Evolutionary conservation across 768 basidiomycete species (phyloP).

Genomic region (Kwoniella heveanensis): DNA sequence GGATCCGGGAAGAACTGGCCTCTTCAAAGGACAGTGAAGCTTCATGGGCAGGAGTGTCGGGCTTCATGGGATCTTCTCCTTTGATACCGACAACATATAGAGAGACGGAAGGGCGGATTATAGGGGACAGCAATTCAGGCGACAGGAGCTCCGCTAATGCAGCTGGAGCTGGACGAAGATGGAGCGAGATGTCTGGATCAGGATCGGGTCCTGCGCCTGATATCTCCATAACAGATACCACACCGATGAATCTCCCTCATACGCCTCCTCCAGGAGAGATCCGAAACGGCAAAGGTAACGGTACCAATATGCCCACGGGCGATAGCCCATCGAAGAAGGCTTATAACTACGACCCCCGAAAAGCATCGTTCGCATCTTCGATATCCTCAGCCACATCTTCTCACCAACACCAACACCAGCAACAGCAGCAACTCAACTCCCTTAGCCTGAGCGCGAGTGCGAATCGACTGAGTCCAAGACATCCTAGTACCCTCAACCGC

Average conservation of each 20-base stretch:
- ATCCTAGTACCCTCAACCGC: neutral
- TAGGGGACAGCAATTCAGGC: too few species aligned
- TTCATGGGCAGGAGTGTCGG: conserved; percentile 4
- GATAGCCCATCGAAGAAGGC: neutral
- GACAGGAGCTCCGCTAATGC: too few species aligned
- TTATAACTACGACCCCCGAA: neutral
- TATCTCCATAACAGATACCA: conserved; percentile 5
- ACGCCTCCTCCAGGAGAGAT: too few species aligned
- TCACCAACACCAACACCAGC: neutral
- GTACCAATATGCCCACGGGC: neutral
- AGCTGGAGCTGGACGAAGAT: neutral
- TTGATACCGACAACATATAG: neutral
- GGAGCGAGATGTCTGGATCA: neutral
- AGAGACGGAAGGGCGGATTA: too few species aligned
- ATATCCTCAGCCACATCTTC: neutral
- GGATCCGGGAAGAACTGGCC: neutral
- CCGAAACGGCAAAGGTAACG: too few species aligned
- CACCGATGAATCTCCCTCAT: too few species aligned
- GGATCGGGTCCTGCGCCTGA: neutral
- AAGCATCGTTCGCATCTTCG: neutral
- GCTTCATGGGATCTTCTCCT: neutral
- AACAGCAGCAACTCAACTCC: neutral
- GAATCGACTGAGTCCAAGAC: conserved; percentile 2
- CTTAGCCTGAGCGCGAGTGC: neutral
- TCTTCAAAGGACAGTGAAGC: neutral